Percentiles rank a stretch among this genome's conserved stretches.
These are phyloP conservation scores for Phytophthora syringae DNA, from an alignment of 352 stramenopile genomes.

Conservation along the genomic window DNA sequence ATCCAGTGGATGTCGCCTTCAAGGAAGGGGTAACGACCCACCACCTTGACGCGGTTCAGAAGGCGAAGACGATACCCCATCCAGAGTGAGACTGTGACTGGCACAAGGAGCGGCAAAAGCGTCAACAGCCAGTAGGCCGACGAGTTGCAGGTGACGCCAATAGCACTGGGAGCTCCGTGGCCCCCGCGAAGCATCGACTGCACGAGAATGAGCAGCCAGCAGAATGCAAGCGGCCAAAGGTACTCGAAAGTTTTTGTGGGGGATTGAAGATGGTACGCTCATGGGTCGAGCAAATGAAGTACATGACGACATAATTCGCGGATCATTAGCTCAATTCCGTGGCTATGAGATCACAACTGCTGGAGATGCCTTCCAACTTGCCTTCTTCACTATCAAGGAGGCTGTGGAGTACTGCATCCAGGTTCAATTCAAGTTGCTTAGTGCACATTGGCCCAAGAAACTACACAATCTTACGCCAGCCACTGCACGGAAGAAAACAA, in stretches of 20 bases:
- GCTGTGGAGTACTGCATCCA: conserved; percentile 64
- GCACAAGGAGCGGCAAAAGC: conserved; percentile 70
- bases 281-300: conserved; percentile 60
- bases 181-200: conserved; percentile 70
- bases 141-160: conserved; percentile 94
- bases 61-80: conserved; percentile 58
- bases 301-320: conserved; percentile 59
- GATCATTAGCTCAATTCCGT: conserved; percentile 41
- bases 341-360: conserved; percentile 71
- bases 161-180: conserved; percentile 60
- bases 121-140: conserved; percentile 93
- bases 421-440: conserved; percentile 55
- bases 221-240: conserved; percentile 50
- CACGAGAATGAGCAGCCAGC: conserved; percentile 68
- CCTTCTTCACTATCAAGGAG: conserved; percentile 60
- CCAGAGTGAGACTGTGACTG: conserved; percentile 52
- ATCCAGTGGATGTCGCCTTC: conserved; percentile 72
- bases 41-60: conserved; percentile 63
- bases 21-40: conserved; percentile 69
- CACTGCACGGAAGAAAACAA: conserved; percentile 43
- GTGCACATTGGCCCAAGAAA: conserved; percentile 47
- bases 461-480: conserved; percentile 47
- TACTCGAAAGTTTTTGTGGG: conserved; percentile 55
- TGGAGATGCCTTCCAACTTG: conserved; percentile 67
- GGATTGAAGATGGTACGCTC: conserved; percentile 35